Base-by-base conservation (phyloP, 1,284 basidiomycete species). In the Trametes pubescens region DNA sequence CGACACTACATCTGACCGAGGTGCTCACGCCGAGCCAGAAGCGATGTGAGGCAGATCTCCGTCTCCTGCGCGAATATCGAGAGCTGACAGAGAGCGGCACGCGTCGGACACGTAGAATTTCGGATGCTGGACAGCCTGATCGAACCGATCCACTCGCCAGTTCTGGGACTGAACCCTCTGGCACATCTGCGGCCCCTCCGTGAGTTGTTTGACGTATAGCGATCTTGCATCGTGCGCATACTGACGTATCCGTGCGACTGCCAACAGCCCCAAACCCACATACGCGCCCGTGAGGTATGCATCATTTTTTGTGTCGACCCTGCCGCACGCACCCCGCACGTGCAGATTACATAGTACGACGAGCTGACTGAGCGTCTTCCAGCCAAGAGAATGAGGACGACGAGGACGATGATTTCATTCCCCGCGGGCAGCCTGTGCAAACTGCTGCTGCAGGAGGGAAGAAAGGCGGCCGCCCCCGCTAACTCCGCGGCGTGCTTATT, bases 351-450 rank as follows among this genome's bases (percentile, higher is more conserved):
- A 6, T 10, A 16, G 24, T 24, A 29, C 26, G 7, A 4, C 24
- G 22, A 16, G 29, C 13, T 29, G 26, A 48, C 47, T 47, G 22
- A 14, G 22, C 24, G 7, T 47, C n/a, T 47, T 13, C 44, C 44
- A 48, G 47, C 24, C 22, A 29, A 48, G 47, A 51, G 2, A 26
- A 51, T 26, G 59, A 61, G 18, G 52, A 61, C 11, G 61, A 61
- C 9, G 65, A 63, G 10, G 64, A 65, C 48, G 64, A 65, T 10
- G 52, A 55, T 7, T 68, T 65, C 44, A 56, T 56, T 24, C 66
- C 64, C 8, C 57, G 61, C 7, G 66, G 66, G 10, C 55, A 58
- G 37, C 22, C 51, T 2, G 63, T 62, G 1, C 59, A 59, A 1
- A 63, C 59, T 11, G 43, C 55, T 13, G 56, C 43, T 13, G 61